phyloP scores from a whole-genome alignment of 2,329 filamentous ascomycete genomes.

The Botrytis porri region DNA sequence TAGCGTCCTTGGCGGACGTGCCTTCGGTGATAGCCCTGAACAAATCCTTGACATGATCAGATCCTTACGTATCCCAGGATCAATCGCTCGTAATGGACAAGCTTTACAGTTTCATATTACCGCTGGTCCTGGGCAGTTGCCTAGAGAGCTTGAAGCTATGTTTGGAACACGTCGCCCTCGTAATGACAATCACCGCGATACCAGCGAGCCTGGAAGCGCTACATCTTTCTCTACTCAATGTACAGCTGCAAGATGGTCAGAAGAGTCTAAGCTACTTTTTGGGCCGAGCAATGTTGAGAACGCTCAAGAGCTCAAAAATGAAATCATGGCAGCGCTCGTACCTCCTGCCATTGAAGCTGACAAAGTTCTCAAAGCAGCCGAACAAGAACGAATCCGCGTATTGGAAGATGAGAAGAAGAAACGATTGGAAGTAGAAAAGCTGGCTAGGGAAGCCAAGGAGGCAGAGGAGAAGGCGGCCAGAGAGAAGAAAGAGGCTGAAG shows the following conservation, averaged over 20 bases:
- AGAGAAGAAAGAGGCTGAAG: slow-evolving; percentile 69
- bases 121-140: slow-evolving; percentile 48
- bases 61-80: slow-evolving; percentile 36
- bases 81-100: slow-evolving; percentile 45
- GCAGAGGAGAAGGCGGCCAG: slow-evolving; percentile 63
- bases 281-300: slow-evolving; percentile 66
- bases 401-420: slow-evolving; percentile 59
- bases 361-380: slow-evolving; percentile 62
- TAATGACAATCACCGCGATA: slow-evolving; percentile 28
- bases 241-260: slow-evolving; percentile 78
- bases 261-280: slow-evolving; percentile 86
- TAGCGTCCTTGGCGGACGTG: slow-evolving; percentile 34
- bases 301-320: slow-evolving; percentile 62
- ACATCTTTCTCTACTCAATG: slow-evolving; percentile 62
- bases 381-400: slow-evolving; percentile 54
- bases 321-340: slow-evolving; percentile 70
- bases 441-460: slow-evolving; percentile 67
- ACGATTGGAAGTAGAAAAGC: slow-evolving; percentile 63
- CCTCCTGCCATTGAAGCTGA: slow-evolving; percentile 82
- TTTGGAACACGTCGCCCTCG: slow-evolving; percentile 38
- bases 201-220: slow-evolving; percentile 36
- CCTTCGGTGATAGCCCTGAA: slow-evolving; percentile 35
- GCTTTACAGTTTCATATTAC: slow-evolving; percentile 60
- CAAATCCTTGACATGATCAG: slow-evolving; percentile 37
- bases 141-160: slow-evolving; percentile 50